Evolutionary conservation across 768 basidiomycete species (phyloP).

Genomic region (Coprinopsis sp.): DNA sequence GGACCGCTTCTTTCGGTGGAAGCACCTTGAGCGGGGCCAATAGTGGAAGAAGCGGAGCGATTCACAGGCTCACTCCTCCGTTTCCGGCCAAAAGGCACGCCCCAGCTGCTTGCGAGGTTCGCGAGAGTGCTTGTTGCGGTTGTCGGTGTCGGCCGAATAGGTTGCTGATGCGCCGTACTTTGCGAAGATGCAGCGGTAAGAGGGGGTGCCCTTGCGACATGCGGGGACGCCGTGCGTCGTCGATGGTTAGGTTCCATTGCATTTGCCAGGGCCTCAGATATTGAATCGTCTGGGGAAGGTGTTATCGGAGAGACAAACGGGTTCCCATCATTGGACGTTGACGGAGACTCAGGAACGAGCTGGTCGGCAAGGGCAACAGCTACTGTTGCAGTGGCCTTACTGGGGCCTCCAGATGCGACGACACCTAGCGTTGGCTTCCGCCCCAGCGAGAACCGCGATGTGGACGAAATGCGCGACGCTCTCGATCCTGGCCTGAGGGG

Average conservation of each 20-base stretch:
- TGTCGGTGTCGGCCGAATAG: slow-evolving; percentile 24
- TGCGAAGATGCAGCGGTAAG: slow-evolving; percentile 28
- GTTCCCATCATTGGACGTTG: slow-evolving; percentile 38
- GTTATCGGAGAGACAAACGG: slow-evolving; percentile 38
- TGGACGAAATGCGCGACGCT: slow-evolving; percentile 62
- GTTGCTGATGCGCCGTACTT: slow-evolving; percentile 22
- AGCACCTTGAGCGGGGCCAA: slow-evolving; percentile 24
- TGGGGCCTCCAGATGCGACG: slow-evolving; percentile 38
- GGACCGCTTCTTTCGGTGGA: neutral
- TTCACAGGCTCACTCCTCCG: slow-evolving; percentile 33
- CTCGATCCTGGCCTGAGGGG: slow-evolving; percentile 71
- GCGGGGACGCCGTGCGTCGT: slow-evolving; percentile 58
- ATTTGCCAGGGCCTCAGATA: slow-evolving; percentile 58
- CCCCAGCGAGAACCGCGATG: slow-evolving; percentile 63
- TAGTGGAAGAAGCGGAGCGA: slow-evolving; percentile 22
- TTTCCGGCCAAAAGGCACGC: slow-evolving; percentile 57
- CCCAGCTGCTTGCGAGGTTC: slow-evolving; percentile 61
- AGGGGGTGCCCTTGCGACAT: slow-evolving; percentile 47
- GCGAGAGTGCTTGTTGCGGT: slow-evolving; percentile 52
- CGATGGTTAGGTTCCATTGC: slow-evolving; percentile 30
- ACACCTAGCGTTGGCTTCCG: slow-evolving; percentile 58
- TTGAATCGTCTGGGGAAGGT: slow-evolving; percentile 58
- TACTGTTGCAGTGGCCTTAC: slow-evolving; percentile 53
- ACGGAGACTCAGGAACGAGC: slow-evolving; percentile 36
- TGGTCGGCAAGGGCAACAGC: slow-evolving; percentile 66